A percentile compares a stretch with the other conserved stretches of the same genome.
Evolutionary conservation across 768 basidiomycete species (phyloP).

Genomic region (Porpolomopsis calyptriformis): DNA sequence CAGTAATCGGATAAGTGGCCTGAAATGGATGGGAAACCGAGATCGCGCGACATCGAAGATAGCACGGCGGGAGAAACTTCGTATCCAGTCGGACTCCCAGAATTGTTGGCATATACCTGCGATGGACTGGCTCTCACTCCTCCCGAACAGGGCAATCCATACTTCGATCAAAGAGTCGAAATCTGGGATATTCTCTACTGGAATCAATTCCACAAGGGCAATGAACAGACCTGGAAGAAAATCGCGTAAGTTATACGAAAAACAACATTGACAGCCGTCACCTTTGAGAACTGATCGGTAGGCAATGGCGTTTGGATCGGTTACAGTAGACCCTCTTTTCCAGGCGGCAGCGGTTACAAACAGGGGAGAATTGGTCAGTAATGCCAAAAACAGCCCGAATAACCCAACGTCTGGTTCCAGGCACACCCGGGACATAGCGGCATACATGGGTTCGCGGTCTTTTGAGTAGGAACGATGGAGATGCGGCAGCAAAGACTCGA

Average conservation of each 20-base stretch:
- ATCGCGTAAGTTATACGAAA: conserved; percentile 1
- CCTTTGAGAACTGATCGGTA: conserved; percentile 82
- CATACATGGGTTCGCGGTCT: conserved; percentile 44
- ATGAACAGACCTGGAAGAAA: conserved; percentile 58
- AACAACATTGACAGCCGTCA: conserved; percentile 21
- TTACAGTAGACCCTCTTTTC: conserved; percentile 55
- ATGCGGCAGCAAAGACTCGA: conserved; percentile 38
- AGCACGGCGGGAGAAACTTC: conserved; percentile 57
- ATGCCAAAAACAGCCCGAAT: conserved; percentile 42
- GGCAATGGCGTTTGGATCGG: conserved; percentile 68
- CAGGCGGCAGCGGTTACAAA: conserved; percentile 68
- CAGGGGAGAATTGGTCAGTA: conserved; percentile 61
- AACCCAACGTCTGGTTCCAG: conserved; percentile 51
- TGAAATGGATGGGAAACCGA: conserved; percentile 73
- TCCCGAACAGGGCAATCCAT: conserved; percentile 72
- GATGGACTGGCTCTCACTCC: conserved; percentile 57
- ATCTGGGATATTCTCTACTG: conserved; percentile 67
- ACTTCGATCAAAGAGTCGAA: conserved; percentile 62
- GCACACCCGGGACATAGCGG: conserved; percentile 48
- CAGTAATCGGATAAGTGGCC: conserved; percentile 58
- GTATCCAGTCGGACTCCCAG: conserved; percentile 71
- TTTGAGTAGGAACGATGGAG: conserved; percentile 38
- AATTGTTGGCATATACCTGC: conserved; percentile 67
- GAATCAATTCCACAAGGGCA: conserved; percentile 60
- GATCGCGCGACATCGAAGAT: conserved; percentile 75